These are phyloP conservation scores for Peronospora farinosa DNA, from an alignment of 352 stramenopile species.

Conservation along the genomic window DNA sequence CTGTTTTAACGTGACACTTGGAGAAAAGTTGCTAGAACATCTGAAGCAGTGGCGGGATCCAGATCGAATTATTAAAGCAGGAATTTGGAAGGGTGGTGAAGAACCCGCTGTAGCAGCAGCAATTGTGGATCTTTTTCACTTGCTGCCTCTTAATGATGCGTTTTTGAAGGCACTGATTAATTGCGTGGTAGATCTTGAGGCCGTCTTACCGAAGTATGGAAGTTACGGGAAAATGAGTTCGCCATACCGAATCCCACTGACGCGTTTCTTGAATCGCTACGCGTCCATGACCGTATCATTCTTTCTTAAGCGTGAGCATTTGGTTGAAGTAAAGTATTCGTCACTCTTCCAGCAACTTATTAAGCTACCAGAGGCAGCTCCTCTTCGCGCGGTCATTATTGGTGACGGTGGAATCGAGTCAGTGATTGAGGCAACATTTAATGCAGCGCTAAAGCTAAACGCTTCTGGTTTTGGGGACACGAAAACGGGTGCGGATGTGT, in stretches of 20 bases:
- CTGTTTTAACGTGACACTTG: slow-evolving; percentile 97
- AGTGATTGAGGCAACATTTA: slow-evolving; percentile 91
- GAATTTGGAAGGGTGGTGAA: slow-evolving; percentile 91
- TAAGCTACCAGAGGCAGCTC: slow-evolving; percentile 82
- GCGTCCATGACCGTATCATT: slow-evolving; percentile 73
- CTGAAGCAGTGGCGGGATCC: slow-evolving; percentile 91
- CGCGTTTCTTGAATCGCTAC: slow-evolving; percentile 91
- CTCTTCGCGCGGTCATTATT: slow-evolving; percentile 86
- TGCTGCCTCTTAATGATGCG: slow-evolving; percentile 90
- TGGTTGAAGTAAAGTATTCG: slow-evolving; percentile 85
- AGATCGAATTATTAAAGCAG: slow-evolving; percentile 86
- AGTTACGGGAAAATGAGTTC: slow-evolving; percentile 86
- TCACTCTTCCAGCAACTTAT: slow-evolving; percentile 93
- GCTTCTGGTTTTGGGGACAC: slow-evolving; percentile 29
- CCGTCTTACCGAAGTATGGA: slow-evolving; percentile 87
- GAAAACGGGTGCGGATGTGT: slow-evolving; percentile 30
- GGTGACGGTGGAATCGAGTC: slow-evolving; percentile 83
- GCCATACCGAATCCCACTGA: slow-evolving; percentile 89
- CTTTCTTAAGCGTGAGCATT: slow-evolving; percentile 83
- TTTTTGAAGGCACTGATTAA: slow-evolving; percentile 95
- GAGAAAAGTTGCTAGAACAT: slow-evolving; percentile 96
- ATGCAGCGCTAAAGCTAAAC: slow-evolving; percentile 55
- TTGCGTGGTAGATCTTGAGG: slow-evolving; percentile 91
- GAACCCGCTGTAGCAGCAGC: slow-evolving; percentile 92
- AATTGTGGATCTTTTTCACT: slow-evolving; percentile 94